Evolutionary conservation across 2,329 filamentous ascomycete genomes (phyloP).

Genomic region (Colletotrichum sp.): DNA sequence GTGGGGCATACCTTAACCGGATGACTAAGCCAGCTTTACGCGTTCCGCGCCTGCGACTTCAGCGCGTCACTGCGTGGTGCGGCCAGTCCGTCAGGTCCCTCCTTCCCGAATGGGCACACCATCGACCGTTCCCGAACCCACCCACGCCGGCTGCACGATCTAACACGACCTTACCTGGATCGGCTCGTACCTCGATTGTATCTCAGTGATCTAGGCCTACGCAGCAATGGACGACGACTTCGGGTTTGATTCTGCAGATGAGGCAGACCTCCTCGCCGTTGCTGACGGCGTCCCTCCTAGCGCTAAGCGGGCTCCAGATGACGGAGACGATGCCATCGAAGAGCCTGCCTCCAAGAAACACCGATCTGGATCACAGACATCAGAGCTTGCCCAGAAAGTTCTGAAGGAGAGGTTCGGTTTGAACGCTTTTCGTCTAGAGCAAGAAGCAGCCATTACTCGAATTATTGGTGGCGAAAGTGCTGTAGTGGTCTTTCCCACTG

Average conservation of each 20-base stretch:
- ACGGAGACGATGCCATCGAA: background rate
- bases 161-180: background rate
- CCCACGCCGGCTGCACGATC: background rate
- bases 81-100: background rate
- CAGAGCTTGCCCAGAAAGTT: conserved; percentile 30
- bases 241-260: conserved; percentile 28
- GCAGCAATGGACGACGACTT: conserved; percentile 20
- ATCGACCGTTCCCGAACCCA: background rate
- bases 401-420: conserved; percentile 44
- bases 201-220: background rate
- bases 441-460: conserved; percentile 43
- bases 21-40: background rate
- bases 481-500: conserved; percentile 52
- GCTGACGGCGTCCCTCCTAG: background rate
- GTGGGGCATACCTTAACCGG: background rate
- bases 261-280: conserved; percentile 5
- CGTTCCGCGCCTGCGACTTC: background rate
- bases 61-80: background rate
- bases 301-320: background rate
- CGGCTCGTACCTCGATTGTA: fast-evolving
- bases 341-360: background rate
- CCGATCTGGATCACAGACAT: background rate
- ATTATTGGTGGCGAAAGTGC: conserved; percentile 44
- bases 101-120: background rate
- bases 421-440: conserved; percentile 47